Conservation (phyloP, 805 yeast species). For the Candida easanensis region DNA sequence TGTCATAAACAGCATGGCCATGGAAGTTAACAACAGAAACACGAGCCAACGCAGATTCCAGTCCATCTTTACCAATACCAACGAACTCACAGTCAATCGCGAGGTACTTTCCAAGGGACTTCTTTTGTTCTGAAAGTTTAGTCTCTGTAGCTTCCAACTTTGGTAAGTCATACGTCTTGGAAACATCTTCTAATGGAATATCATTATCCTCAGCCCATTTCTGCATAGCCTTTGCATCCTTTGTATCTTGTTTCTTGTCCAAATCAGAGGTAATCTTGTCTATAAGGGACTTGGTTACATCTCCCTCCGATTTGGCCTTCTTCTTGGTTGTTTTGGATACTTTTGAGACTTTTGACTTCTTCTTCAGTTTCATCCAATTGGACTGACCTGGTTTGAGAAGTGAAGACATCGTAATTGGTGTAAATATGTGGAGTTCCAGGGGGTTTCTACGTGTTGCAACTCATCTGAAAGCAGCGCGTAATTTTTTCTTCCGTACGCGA, state of each 20-base stretch:
- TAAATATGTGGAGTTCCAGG: too few species aligned
- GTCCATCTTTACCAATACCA: slow-evolving; percentile 78
- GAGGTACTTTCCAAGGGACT: slow-evolving; percentile 63
- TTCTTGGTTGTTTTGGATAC: slow-evolving; percentile 2
- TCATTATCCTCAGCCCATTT: slow-evolving; percentile 30
- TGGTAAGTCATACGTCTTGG: slow-evolving; percentile 22
- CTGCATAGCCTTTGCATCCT: slow-evolving; percentile 6
- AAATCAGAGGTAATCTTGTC: slow-evolving; percentile 16
- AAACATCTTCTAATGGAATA: slow-evolving; percentile 23
- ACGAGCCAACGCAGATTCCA: slow-evolving; percentile 72
- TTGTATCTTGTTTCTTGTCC: slow-evolving; percentile 12
- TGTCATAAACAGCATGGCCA: slow-evolving; percentile 70
- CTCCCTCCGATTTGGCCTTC: slow-evolving; percentile 1
- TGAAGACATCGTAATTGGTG: too few species aligned
- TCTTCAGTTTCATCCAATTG: slow-evolving; percentile 24
- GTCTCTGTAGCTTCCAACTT: slow-evolving; percentile 6
- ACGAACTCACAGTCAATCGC: slow-evolving; percentile 95
- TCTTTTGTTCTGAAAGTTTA: slow-evolving; percentile 30
- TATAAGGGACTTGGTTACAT: slow-evolving; percentile 16
- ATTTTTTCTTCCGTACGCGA: too few species aligned
- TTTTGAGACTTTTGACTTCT: slow-evolving; percentile 9
- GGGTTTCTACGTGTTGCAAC: too few species aligned
- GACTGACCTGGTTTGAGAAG: slow-evolving; percentile 13
- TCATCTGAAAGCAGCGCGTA: too few species aligned
- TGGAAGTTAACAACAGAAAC: slow-evolving; percentile 83